A percentile compares a stretch with the other conserved stretches of the same genome.
Conservation (phyloP, 768 basidiomycete genomes). For the Sporobolomyces phaffii region DNA sequence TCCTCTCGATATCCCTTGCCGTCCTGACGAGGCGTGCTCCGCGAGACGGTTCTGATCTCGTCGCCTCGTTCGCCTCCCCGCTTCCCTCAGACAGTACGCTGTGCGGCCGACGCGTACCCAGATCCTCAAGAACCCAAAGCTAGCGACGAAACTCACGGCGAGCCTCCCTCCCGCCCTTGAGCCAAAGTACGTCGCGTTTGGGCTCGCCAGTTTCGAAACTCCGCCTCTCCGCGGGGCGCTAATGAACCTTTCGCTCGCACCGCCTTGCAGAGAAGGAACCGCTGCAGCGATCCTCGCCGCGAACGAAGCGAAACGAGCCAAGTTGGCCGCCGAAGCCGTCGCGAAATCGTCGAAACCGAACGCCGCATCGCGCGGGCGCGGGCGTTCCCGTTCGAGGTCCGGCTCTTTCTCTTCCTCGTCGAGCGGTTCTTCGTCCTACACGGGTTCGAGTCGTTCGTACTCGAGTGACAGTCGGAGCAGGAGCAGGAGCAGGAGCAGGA, state of each 20-base stretch:
- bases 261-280: conserved; percentile 17
- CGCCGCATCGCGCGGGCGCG: neutral
- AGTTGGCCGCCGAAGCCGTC: neutral
- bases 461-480: conserved; percentile 5
- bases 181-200: conserved; percentile 21
- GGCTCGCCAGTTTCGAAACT: too few relatives aligned
- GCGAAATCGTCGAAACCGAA: conserved; percentile 6
- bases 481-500: conserved; percentile 11
- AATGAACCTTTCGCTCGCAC: neutral
- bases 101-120: conserved; percentile 31
- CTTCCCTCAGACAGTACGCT: neutral
- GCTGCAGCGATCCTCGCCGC: conserved; percentile 37
- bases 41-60: neutral
- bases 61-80: neutral
- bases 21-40: neutral
- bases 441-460: conserved; percentile 8
- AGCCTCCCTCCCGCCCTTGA: conserved; percentile 5
- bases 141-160: conserved; percentile 11
- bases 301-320: conserved; percentile 34
- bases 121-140: conserved; percentile 37
- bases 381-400: neutral
- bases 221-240: neutral
- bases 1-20: neutral
- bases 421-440: neutral
- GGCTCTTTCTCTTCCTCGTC: neutral